phyloP scores from a whole-genome alignment of 208 protist species.

The Porcisia hertigi region DNA sequence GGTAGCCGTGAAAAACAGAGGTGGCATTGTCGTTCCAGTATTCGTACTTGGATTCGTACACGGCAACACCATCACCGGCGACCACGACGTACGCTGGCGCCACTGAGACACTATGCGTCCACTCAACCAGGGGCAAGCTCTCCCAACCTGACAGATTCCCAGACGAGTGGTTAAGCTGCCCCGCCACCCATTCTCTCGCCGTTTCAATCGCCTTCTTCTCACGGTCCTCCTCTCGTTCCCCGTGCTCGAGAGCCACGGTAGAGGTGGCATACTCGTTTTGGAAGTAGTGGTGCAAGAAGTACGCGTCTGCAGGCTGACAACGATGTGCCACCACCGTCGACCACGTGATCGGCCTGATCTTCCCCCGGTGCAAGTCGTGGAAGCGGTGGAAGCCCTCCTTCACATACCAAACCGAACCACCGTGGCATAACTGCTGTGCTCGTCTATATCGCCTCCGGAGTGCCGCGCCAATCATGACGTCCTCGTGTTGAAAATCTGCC shows the following conservation, averaged over 20 bases:
- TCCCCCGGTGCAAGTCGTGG: slow-evolving; percentile 12
- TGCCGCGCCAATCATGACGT: background rate
- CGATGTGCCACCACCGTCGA: slow-evolving; percentile 25
- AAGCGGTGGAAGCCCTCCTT: slow-evolving; percentile 12
- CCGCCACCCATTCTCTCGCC: background rate
- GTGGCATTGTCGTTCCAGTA: slow-evolving; percentile 8
- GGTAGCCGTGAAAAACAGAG: background rate
- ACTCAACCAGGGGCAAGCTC: background rate
- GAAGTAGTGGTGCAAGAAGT: slow-evolving; percentile 21
- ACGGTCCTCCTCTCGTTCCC: background rate
- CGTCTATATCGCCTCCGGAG: background rate
- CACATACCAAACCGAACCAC: slow-evolving; percentile 6
- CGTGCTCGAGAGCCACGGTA: background rate
- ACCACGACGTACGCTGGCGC: background rate
- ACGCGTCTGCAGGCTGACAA: slow-evolving; percentile 9
- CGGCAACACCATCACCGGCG: background rate
- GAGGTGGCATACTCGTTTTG: background rate
- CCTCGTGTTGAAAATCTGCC: background rate
- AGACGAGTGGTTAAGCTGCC: background rate
- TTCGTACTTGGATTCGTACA: slow-evolving; percentile 8
- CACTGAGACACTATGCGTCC: background rate
- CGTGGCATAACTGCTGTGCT: background rate
- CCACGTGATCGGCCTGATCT: background rate
- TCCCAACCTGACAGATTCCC: background rate
- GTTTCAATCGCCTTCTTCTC: background rate